Conservation (phyloP, 768 basidiomycete species). For the Termitomyces sp. region DNA sequence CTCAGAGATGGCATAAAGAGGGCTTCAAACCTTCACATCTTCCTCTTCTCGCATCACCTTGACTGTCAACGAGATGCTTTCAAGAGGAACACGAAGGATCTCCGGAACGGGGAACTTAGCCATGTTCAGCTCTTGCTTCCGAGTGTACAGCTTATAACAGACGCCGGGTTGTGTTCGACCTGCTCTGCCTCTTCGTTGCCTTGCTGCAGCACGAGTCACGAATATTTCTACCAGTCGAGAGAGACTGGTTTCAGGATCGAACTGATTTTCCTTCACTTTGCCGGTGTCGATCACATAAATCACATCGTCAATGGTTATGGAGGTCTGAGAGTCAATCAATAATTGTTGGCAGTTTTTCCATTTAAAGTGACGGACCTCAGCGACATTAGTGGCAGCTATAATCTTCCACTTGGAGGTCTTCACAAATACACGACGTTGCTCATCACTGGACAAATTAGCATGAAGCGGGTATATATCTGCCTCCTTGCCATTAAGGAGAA, state of each 20-base stretch:
- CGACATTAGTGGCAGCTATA: constrained; percentile 87
- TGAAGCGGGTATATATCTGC: constrained; percentile 74
- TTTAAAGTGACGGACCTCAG: constrained; percentile 49
- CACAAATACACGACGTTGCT: constrained; percentile 76
- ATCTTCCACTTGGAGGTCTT: constrained; percentile 69
- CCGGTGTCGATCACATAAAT: constrained; percentile 82
- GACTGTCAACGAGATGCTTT: constrained; percentile 74
- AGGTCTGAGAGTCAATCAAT: constrained; percentile 49
- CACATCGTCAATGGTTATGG: constrained; percentile 88
- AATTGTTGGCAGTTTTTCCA: neutral
- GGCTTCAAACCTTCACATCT: constrained; percentile 60
- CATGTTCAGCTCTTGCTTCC: constrained; percentile 66
- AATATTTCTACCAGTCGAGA: constrained; percentile 76
- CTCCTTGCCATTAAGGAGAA: constrained; percentile 25
- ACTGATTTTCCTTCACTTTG: constrained; percentile 79
- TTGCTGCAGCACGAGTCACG: constrained; percentile 72
- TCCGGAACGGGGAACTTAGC: constrained; percentile 75
- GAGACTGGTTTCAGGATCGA: constrained; percentile 65
- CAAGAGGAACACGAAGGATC: constrained; percentile 82
- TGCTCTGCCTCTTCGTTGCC: constrained; percentile 85
- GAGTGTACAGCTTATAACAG: constrained; percentile 88
- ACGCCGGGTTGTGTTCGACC: constrained; percentile 78
- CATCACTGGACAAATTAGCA: constrained; percentile 80
- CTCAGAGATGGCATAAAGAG: constrained; percentile 4
- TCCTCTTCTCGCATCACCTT: constrained; percentile 75